These are phyloP conservation scores for Scheffersomyces parashehatae DNA, from an alignment of 1,139 yeast species.

Conservation along the genomic window DNA sequence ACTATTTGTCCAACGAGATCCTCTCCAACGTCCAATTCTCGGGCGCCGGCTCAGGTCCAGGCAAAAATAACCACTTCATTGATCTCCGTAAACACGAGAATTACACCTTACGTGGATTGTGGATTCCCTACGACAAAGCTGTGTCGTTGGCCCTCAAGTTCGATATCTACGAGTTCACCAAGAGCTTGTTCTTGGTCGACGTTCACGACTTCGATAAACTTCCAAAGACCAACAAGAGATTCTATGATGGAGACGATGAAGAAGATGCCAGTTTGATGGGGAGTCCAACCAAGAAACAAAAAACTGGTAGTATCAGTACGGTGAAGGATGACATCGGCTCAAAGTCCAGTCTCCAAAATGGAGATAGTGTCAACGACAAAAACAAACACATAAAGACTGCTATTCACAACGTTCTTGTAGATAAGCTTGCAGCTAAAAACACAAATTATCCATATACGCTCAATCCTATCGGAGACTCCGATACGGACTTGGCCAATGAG, in stretches of 20 bases:
- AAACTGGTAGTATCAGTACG: slow-evolving; percentile 1
- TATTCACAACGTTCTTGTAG: neutral
- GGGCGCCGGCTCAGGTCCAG: slow-evolving; percentile 15
- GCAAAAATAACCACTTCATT: slow-evolving; percentile 18
- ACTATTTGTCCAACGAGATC: slow-evolving; percentile 36
- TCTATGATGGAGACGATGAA: slow-evolving; percentile 12
- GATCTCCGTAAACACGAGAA: slow-evolving; percentile 33
- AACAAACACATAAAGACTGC: neutral
- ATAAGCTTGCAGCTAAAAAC: slow-evolving; percentile 9
- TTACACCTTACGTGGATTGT: slow-evolving; percentile 32
- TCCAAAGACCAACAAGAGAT: slow-evolving; percentile 26
- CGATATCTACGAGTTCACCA: slow-evolving; percentile 42
- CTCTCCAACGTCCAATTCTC: slow-evolving; percentile 33
- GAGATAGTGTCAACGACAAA: neutral
- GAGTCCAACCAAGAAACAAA: slow-evolving; percentile 19
- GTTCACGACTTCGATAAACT: slow-evolving; percentile 48
- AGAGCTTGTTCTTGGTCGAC: slow-evolving; percentile 42
- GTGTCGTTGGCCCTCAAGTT: slow-evolving; percentile 41
- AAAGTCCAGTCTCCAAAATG: neutral
- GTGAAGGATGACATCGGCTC: slow-evolving; percentile 2
- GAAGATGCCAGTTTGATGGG: slow-evolving; percentile 13
- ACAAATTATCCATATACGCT: slow-evolving; percentile 22
- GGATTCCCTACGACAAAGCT: slow-evolving; percentile 50
- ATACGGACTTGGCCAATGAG: slow-evolving; percentile 18
- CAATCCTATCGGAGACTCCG: slow-evolving; percentile 17